Base-by-base conservation (phyloP, 2,329 filamentous ascomycete species). In the Onygena corvina region DNA sequence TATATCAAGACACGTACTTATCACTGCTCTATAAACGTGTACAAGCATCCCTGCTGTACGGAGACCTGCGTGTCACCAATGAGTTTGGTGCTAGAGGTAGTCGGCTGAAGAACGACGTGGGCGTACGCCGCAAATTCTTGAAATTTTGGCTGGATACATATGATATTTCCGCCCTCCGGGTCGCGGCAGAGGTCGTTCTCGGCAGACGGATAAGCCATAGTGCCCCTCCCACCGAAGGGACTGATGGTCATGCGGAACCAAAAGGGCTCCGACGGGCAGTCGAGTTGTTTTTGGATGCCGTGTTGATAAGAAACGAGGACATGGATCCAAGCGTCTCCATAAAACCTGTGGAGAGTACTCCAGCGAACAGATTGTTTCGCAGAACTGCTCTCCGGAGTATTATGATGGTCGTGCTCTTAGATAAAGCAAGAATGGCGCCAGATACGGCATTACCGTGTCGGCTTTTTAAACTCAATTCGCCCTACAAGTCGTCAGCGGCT, bases 101-200 rank as follows among this genome's bases (percentile, higher is more conserved):
- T 16, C 67, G 74, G 11, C 63, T 79, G 25, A 70, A 68, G 27
- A 71, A 74, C 21, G 79, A 83, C 58, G 60, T 82, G 35, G 79
- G 78, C 2, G 63, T 77, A 44, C 73, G 75, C 38, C 74, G 73
- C 49, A 72, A 71, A 33, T 81, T 79, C 53, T 60, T 79, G 34
- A 69, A 73, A 46, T 62, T 81, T 7, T 81, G 77, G 73, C 66
- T 76, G 2, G 68, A 76, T 44, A 75, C 71, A 1, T 83, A 83
- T 59, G 68, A 80, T 45, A 62, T 72, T 2, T 62, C 61, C 4
- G 63, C 66, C 3, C 64, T 83, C 34, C 67, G 67, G 48, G 69
- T 72, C 1, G 78, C 76, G 2, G 66, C 72, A 14, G 79, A 83
- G 57, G 74, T 76, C 1, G 69, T 83, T 3, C 66, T 79, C 25